Conservation (phyloP, 495 filamentous ascomycete genomes). For the Aspergillus bertholletiae region DNA sequence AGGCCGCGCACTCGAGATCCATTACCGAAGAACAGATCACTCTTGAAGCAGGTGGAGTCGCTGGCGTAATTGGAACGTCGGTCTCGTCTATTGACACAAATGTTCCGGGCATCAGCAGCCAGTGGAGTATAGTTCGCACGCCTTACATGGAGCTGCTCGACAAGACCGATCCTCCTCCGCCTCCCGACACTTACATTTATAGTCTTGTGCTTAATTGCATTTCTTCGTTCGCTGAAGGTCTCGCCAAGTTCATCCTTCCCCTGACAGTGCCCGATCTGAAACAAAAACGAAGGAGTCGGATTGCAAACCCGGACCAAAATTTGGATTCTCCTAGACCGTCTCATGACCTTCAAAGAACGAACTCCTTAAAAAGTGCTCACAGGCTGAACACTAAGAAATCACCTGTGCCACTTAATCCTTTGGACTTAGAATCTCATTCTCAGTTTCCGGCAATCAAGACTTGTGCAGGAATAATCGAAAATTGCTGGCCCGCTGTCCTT, state of each 20-base stretch:
- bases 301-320: conserved; percentile 29
- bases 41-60: conserved; percentile 80
- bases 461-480: conserved; percentile 76
- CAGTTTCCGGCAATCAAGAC: conserved; percentile 65
- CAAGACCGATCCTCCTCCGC: conserved; percentile 75
- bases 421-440: conserved; percentile 67
- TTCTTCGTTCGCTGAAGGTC: conserved; percentile 79
- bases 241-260: conserved; percentile 89
- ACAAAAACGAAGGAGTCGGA: conserved; percentile 50
- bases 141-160: conserved; percentile 93
- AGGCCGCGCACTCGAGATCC: conserved; percentile 37
- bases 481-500: conserved; percentile 93
- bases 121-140: conserved; percentile 85
- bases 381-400: conserved; percentile 50
- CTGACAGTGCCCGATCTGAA: conserved; percentile 68
- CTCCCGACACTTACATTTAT: conserved; percentile 94
- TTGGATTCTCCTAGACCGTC: conserved; percentile 37
- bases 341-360: conserved; percentile 36
- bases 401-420: conserved; percentile 74
- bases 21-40: conserved; percentile 72
- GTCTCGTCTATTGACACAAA: conserved; percentile 62
- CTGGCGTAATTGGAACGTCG: conserved; percentile 79
- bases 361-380: conserved; percentile 26
- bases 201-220: conserved; percentile 85
- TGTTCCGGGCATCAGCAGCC: conserved; percentile 72